Percentiles rank a stretch among this genome's conserved stretches.
Evolutionary conservation across 1,284 basidiomycete species (phyloP).

Genomic region (Rugosomyces carneus): DNA sequence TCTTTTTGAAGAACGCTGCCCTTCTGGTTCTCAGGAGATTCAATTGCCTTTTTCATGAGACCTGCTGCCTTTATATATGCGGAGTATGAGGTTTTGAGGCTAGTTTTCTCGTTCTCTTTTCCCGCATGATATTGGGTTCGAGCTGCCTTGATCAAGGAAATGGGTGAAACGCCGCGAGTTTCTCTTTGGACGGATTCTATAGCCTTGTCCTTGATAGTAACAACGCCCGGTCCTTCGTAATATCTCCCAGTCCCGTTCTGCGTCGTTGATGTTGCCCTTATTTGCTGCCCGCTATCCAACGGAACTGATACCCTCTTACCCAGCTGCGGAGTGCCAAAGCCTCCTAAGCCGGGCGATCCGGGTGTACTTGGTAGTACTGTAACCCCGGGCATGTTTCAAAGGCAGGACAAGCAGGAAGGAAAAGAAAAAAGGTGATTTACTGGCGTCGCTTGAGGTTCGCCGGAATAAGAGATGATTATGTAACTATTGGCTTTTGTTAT

Average conservation of each 20-base stretch:
- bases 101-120: constrained; percentile 46
- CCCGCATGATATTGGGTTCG: constrained; percentile 47
- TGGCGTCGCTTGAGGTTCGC: background rate
- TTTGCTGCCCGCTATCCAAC: constrained; percentile 16
- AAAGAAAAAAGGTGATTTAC: constrained; percentile 8
- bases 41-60: constrained; percentile 50
- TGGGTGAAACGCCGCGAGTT: constrained; percentile 47
- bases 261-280: constrained; percentile 15
- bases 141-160: constrained; percentile 55
- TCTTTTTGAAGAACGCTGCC: constrained; percentile 40
- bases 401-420: constrained; percentile 2
- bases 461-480: constrained; percentile 14
- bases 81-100: constrained; percentile 53
- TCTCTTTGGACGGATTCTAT: constrained; percentile 49
- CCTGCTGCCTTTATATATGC: constrained; percentile 55
- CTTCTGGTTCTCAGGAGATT: constrained; percentile 49
- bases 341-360: constrained; percentile 24
- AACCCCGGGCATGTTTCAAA: constrained; percentile 32
- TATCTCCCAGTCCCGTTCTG: constrained; percentile 15
- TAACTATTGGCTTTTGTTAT: constrained; percentile 14
- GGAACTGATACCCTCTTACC: constrained; percentile 17
- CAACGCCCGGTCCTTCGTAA: constrained; percentile 37
- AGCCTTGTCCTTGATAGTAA: constrained; percentile 60
- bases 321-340: constrained; percentile 24
- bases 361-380: constrained; percentile 27